These are phyloP conservation scores for Globisporangium splendens DNA, from an alignment of 352 stramenopile species.

Conservation along the genomic window DNA sequence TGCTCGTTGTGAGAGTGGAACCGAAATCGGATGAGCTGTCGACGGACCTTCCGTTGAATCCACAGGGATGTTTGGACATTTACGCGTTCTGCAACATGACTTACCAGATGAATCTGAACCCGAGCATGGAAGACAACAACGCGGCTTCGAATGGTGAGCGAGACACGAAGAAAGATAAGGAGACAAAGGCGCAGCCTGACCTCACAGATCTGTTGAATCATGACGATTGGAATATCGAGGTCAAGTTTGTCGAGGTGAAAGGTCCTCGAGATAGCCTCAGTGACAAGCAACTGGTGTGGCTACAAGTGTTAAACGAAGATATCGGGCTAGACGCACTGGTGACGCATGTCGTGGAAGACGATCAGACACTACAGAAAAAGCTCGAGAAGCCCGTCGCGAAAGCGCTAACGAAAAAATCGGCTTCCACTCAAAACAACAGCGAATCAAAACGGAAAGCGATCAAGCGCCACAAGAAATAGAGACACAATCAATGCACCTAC, in stretches of 20 bases:
- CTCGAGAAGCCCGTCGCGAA: slow-evolving; percentile 20
- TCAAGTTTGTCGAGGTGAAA: slow-evolving; percentile 87
- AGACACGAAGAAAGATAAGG: slow-evolving; percentile 13
- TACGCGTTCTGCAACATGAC: slow-evolving; percentile 53
- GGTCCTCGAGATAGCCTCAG: slow-evolving; percentile 78
- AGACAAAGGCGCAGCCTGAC: slow-evolving; percentile 11
- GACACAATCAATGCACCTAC: not conserved
- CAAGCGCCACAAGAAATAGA: slow-evolving; percentile 15
- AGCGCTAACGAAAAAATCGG: not conserved
- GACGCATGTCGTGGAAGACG: slow-evolving; percentile 72
- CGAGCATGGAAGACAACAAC: not conserved
- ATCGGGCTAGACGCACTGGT: slow-evolving; percentile 56
- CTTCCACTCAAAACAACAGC: slow-evolving; percentile 2
- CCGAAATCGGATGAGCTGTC: not conserved
- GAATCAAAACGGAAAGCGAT: slow-evolving; percentile 9
- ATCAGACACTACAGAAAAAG: slow-evolving; percentile 30
- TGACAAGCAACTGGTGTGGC: slow-evolving; percentile 80
- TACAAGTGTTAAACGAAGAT: slow-evolving; percentile 57
- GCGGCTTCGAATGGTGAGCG: not conserved
- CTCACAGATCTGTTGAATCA: slow-evolving; percentile 18
- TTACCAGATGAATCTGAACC: slow-evolving; percentile 43
- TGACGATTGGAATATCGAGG: slow-evolving; percentile 13
- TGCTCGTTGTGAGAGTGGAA: slow-evolving; percentile 48
- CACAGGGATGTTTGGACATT: slow-evolving; percentile 37
- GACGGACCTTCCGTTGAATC: slow-evolving; percentile 20